Evolutionary conservation across 2,329 filamentous ascomycete species (phyloP).

Genomic region (Hyphodiscus sp.): DNA sequence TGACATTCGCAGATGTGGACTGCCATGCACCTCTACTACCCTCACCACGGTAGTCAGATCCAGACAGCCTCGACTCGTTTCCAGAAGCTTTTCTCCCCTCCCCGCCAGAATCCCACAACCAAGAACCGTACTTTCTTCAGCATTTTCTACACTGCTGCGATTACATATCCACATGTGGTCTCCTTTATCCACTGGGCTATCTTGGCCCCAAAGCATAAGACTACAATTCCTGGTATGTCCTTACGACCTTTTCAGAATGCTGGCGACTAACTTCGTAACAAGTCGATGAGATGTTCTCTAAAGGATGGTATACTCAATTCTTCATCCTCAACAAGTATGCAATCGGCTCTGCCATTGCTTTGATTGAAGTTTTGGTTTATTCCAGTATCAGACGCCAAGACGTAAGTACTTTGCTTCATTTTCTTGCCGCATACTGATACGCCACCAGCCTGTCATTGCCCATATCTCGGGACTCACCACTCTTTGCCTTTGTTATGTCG

Average conservation of each 20-base stretch:
- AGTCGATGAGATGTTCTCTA: not conserved
- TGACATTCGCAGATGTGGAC: constrained; percentile 26
- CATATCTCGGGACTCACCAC: constrained; percentile 21
- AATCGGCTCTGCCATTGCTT: constrained; percentile 25
- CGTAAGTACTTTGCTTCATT: constrained; percentile 17
- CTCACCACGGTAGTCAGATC: constrained; percentile 19
- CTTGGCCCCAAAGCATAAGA: constrained; percentile 21
- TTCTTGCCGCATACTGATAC: constrained; percentile 6
- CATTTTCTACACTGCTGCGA: constrained; percentile 28
- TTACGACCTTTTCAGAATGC: not conserved
- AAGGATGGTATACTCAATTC: constrained; percentile 19
- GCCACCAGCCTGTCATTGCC: constrained; percentile 18
- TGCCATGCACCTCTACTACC: constrained; percentile 30
- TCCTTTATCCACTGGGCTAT: constrained; percentile 28
- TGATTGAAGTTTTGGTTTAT: constrained; percentile 28
- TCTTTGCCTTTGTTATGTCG: constrained; percentile 22
- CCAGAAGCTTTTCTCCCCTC: constrained; percentile 23
- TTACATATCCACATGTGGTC: constrained; percentile 26
- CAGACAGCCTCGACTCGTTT: constrained; percentile 7
- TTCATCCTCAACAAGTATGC: constrained; percentile 23
- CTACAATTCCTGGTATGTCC: constrained; percentile 17
- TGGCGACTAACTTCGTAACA: not conserved
- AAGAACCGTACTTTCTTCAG: constrained; percentile 27
- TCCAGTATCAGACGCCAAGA: constrained; percentile 28
- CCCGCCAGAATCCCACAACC: constrained; percentile 17